phyloP scores from a whole-genome alignment of 192 early-diverging fungal species.

The Paraglomus occultum region DNA sequence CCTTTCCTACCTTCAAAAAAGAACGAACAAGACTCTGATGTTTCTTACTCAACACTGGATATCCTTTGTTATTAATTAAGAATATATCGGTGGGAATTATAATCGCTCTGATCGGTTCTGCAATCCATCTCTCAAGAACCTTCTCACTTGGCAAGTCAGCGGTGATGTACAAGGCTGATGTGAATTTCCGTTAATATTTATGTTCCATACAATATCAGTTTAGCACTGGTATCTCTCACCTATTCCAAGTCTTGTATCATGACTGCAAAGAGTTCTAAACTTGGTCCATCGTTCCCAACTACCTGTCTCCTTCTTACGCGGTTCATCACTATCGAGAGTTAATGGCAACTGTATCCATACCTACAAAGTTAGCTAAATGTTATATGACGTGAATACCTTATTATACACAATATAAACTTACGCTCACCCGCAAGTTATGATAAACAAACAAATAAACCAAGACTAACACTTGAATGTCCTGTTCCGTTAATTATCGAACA shows the following conservation, averaged over 20 bases:
- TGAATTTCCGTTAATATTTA: not conserved
- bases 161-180: slow-evolving; percentile 57
- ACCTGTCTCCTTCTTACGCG: slow-evolving; percentile 32
- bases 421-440: slow-evolving; percentile 35
- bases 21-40: slow-evolving; percentile 70
- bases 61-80: slow-evolving; percentile 74
- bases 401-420: slow-evolving; percentile 38
- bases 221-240: slow-evolving; percentile 32
- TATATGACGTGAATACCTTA: slow-evolving; percentile 31
- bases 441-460: not conserved
- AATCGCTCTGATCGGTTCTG: slow-evolving; percentile 82
- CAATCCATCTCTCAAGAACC: slow-evolving; percentile 67
- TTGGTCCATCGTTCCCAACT: slow-evolving; percentile 81
- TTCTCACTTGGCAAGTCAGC: slow-evolving; percentile 48
- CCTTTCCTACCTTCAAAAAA: slow-evolving; percentile 40
- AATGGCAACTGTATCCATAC: slow-evolving; percentile 54
- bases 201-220: too few relatives aligned
- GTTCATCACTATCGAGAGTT: slow-evolving; percentile 22
- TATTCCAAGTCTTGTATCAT: slow-evolving; percentile 61
- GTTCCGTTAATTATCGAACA: slow-evolving; percentile 1
- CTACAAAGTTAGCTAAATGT: slow-evolving; percentile 37
- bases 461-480: slow-evolving; percentile 6
- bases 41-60: slow-evolving; percentile 79
- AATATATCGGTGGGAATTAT: slow-evolving; percentile 75
- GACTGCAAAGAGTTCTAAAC: slow-evolving; percentile 67